A percentile compares a stretch with the other conserved stretches of the same genome.
Evolutionary conservation across 2,329 filamentous ascomycete species (phyloP).

Genomic region (Mycogone perniciosa): DNA sequence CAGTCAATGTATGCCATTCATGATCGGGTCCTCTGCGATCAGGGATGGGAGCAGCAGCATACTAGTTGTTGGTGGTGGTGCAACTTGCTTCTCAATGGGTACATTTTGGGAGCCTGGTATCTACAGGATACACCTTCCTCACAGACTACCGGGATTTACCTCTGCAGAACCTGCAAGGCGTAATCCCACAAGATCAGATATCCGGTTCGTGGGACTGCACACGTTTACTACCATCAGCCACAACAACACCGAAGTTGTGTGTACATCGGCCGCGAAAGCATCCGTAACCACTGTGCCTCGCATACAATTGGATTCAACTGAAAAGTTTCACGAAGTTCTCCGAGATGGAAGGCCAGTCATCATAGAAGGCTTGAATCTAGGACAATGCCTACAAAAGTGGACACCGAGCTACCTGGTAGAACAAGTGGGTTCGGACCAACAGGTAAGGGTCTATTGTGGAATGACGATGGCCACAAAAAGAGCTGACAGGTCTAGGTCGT

Average conservation of each 20-base stretch:
- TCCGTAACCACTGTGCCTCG: constrained; percentile 39
- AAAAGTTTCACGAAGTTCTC: constrained; percentile 56
- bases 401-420: constrained; percentile 59
- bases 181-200: neutral
- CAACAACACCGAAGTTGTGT: neutral
- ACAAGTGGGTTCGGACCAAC: constrained; percentile 53
- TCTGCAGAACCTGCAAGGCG: neutral
- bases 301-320: constrained; percentile 42
- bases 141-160: neutral
- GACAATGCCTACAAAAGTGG: constrained; percentile 62
- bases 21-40: constrained; percentile 61
- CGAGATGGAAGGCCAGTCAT: constrained; percentile 49
- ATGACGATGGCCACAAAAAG: neutral
- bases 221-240: constrained; percentile 16
- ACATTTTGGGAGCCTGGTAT: constrained; percentile 70
- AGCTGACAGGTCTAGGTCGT: constrained; percentile 46
- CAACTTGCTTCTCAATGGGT: constrained; percentile 86
- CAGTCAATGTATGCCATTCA: constrained; percentile 45
- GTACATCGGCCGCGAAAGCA: constrained; percentile 11
- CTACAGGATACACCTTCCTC: constrained; percentile 33
- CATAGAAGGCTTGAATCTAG: constrained; percentile 59
- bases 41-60: constrained; percentile 41
- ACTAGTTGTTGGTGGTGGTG: constrained; percentile 69
- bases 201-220: constrained; percentile 24
- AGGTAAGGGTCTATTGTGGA: constrained; percentile 37